Base-by-base conservation (phyloP, 2,329 filamentous ascomycete species). In the Chrysoporthe austroafricana region DNA sequence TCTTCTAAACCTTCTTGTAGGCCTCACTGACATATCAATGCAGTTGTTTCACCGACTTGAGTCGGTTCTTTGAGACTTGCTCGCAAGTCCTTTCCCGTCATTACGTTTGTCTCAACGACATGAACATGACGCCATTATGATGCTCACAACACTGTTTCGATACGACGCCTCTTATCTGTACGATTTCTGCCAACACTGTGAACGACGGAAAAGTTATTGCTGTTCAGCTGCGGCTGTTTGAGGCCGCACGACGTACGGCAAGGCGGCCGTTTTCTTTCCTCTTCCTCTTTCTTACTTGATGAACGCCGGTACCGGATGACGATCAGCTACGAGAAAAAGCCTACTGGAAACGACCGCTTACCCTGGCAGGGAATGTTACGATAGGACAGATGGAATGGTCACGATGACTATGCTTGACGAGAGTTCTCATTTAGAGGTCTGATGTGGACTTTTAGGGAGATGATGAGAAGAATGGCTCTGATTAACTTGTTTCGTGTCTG, bases 41-140 rank as follows among this genome's bases (percentile, higher is more conserved):
- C 50, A 67, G 64, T 69, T 69, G 67, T 64, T 64, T n/a, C 7
- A 69, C 62, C 61, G 61, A 62, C 46, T 36, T 16, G 66, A 66
- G 69, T 71, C 71, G 71, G 64, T 69, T 73, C 73, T 77, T 77
- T 73, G 69, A 72, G 70, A 69, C 73, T 71, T 67, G 69, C 72
- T 64, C 73, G 70, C 44, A 46, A 50, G 59, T 67, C 48, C 56
- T 56, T 62, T 74, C 72, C 67, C 67, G 71, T 67, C 67, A 26
- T 26, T 26, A 26, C 72, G 72, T 70, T 69, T 72, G 64, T 69
- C 74, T 60, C 66, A 66, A 60, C 50, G 70, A 62, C 48, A 66
- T 26, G 18, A 67, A 62, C 16, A 67, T 52, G 59, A 64, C 61
- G 36, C 48, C 26, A 36, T 16, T 52, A 39, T 46, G 13, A 42